Evolutionary conservation across 176 grass and related monocot genomes (phyloP).

Genomic region (Juncus inflexus): DNA sequence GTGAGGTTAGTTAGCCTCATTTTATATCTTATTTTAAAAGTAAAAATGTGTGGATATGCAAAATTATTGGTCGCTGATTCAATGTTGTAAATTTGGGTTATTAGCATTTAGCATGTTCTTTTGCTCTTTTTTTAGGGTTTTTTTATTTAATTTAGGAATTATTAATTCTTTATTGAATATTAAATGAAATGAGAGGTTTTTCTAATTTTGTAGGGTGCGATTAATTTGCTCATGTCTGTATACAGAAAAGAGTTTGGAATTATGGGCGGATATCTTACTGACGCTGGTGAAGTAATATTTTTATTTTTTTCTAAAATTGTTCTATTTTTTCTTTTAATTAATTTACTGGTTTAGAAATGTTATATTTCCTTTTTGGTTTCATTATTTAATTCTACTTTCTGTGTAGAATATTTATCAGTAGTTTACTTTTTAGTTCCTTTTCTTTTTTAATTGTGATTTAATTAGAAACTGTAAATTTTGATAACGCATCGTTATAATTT

Average conservation of each 20-base stretch:
- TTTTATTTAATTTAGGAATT: constrained; percentile 7
- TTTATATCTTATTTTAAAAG: constrained; percentile 6
- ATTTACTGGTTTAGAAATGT: constrained; percentile 12
- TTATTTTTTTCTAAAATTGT: constrained; percentile 17
- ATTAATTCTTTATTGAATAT: not conserved
- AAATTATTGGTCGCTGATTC: too few relatives aligned
- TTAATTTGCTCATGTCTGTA: constrained; percentile 89
- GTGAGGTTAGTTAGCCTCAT: constrained; percentile 90
- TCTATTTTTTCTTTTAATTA: constrained; percentile 32
- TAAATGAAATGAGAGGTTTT: constrained; percentile 10
- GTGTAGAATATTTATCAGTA: too few relatives aligned
- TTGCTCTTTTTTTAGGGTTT: not conserved
- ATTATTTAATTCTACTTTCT: too few relatives aligned
- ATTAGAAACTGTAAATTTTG: too few relatives aligned
- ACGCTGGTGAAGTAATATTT: constrained; percentile 74
- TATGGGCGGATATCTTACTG: constrained; percentile 96
- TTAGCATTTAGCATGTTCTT: not conserved
- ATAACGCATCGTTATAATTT: too few relatives aligned
- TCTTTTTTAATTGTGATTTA: too few relatives aligned
- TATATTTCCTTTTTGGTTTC: too few relatives aligned
- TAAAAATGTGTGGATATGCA: not conserved
- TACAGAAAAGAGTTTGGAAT: constrained; percentile 74
- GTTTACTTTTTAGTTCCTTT: too few relatives aligned
- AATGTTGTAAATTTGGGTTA: too few relatives aligned
- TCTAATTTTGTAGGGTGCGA: constrained; percentile 67